These are phyloP conservation scores for Saprolegnia diclina DNA, from an alignment of 352 stramenopile genomes.

Conservation along the genomic window DNA sequence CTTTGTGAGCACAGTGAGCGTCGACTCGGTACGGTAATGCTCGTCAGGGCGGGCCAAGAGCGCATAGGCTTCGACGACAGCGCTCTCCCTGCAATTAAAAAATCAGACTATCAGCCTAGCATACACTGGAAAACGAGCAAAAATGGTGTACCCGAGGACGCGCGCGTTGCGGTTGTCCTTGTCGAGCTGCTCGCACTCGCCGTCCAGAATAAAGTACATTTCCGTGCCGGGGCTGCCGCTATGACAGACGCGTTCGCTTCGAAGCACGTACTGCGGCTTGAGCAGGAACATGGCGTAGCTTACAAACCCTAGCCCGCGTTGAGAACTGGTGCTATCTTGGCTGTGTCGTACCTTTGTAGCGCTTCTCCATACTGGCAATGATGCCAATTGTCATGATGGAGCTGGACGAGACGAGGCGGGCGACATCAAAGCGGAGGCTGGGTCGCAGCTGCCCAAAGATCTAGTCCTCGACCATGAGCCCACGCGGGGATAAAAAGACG, in stretches of 20 bases:
- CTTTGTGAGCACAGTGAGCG: constrained; percentile 52
- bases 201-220: constrained; percentile 82
- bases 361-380: constrained; percentile 81
- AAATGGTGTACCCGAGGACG: constrained; percentile 35
- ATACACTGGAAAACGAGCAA: neutral
- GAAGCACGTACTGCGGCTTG: constrained; percentile 64
- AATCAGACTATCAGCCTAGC: too few species aligned
- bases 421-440: constrained; percentile 74
- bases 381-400: constrained; percentile 74
- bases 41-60: constrained; percentile 62
- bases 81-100: constrained; percentile 37
- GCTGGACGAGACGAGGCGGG: constrained; percentile 65
- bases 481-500: neutral
- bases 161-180: constrained; percentile 49
- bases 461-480: constrained; percentile 26
- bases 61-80: constrained; percentile 79
- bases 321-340: neutral
- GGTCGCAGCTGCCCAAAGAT: constrained; percentile 78
- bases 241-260: constrained; percentile 68
- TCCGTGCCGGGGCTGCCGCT: constrained; percentile 61
- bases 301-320: constrained; percentile 41
- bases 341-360: constrained; percentile 53
- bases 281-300: constrained; percentile 79
- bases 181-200: constrained; percentile 76
- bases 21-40: constrained; percentile 71